Evolutionary conservation across 2,329 filamentous ascomycete species (phyloP), one percentile per base, ranked within the genome.

Genomic region (Alternaria viburni): DNA sequence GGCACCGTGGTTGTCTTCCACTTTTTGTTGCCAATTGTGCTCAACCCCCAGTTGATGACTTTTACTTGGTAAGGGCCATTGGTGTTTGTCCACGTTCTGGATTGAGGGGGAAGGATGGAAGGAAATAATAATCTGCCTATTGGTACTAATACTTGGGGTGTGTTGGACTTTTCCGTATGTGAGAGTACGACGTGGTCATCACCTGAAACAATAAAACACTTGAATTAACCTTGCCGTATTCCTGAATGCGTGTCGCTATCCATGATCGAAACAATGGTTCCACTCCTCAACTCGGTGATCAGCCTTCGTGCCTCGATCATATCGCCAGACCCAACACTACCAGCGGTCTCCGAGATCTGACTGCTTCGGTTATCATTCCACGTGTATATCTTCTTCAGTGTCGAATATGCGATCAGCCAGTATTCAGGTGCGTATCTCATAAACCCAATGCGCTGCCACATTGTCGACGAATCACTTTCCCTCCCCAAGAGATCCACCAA

Each of bases 21-120:
- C 79, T 84, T 93, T 61, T 80, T 93, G 54, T 78, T 93, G 65
- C 91, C 91, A 1, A 84, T 93, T 62, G 91, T 88, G 5, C 81
- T 94, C 52, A 93, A 93, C 79, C 91, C 91, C n/a, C 90, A 90
- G 19, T 82, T 93, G 71, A 93, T 93, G 90, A 91, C 89, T 0
- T 93, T 93, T 78, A 91, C 90, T 10, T 93, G 89, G 88, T 93
- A 87, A 45, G 30, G 28, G 9, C 19, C 15, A 15, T 7, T 5
- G 36, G 12, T 9, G 10, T 21, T 3, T 17, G 23, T 36, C 5
- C 17, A 41, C 9, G n/a, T 17, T 15, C n/a, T 32, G 28, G 30
- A 13, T 5, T 17, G n/a, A 15, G 32, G 25, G 36, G 26, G n/a
- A 11, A 15, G 11, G 13, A 10, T 15, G 5, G 30, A 13, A 52